phyloP scores from a whole-genome alignment of 495 filamentous ascomycete genomes.

The Penicillium parvum region DNA sequence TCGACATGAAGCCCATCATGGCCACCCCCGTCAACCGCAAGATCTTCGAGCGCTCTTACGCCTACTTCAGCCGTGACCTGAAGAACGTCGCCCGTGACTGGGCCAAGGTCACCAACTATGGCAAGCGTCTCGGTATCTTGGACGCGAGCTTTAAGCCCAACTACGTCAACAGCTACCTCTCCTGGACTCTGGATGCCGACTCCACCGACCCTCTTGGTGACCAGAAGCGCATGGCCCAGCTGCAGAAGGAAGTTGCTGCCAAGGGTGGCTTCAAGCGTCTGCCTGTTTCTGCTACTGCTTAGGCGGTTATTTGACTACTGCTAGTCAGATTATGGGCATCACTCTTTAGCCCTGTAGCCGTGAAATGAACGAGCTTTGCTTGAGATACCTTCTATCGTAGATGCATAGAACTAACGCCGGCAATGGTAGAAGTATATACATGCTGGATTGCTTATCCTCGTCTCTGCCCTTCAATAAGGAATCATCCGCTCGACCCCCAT shows the following conservation, averaged over 20 bases:
- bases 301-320: neutral
- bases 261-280: constrained; percentile 45
- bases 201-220: constrained; percentile 59
- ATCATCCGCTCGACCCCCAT: constrained; percentile 1
- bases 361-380: constrained; percentile 8
- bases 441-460: neutral
- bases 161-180: constrained; percentile 62
- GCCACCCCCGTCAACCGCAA: constrained; percentile 59
- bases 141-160: constrained; percentile 55
- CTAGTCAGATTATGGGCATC: constrained; percentile 5
- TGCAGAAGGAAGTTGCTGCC: constrained; percentile 54
- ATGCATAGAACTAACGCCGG: neutral
- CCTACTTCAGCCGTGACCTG: constrained; percentile 65
- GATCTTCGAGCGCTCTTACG: constrained; percentile 69
- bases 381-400: neutral
- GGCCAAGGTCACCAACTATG: constrained; percentile 65
- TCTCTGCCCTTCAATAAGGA: neutral
- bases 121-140: constrained; percentile 60
- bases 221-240: constrained; percentile 59
- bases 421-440: neutral
- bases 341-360: constrained; percentile 16
- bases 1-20: constrained; percentile 66
- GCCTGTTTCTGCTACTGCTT: constrained; percentile 31
- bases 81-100: constrained; percentile 68
- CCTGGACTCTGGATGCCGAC: constrained; percentile 56